Evolutionary conservation across 2,329 filamentous ascomycete genomes (phyloP).

Genomic region (Colletotrichum spaethianum): DNA sequence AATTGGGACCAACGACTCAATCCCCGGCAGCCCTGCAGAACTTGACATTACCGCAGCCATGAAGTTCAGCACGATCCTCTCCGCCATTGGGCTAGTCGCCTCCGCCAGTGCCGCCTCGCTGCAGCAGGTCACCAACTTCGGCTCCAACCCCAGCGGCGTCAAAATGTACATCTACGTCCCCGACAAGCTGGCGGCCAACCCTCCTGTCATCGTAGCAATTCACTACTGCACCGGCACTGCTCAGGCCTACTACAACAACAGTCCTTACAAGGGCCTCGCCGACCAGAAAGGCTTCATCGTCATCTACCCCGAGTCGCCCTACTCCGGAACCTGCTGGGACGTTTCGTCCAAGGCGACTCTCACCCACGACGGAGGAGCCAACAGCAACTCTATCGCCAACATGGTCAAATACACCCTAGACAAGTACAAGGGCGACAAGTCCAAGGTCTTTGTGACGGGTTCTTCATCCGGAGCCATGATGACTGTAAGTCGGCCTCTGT

Average conservation of each 20-base stretch:
- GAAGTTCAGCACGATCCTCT: conserved; percentile 38
- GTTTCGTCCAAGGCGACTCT: conserved; percentile 66
- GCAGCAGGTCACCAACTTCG: conserved; percentile 48
- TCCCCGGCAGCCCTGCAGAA: background rate
- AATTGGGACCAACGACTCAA: background rate
- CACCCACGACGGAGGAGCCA: conserved; percentile 65
- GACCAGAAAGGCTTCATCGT: conserved; percentile 70
- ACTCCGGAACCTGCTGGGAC: conserved; percentile 69
- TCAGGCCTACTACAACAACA: conserved; percentile 63
- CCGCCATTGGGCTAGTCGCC: conserved; percentile 42
- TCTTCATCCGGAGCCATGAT: conserved; percentile 42
- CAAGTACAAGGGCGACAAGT: conserved; percentile 63
- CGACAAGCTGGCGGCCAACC: conserved; percentile 53
- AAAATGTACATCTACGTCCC: conserved; percentile 51
- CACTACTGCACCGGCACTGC: conserved; percentile 71
- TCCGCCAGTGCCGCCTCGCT: conserved; percentile 44
- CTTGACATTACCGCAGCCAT: conserved; percentile 12
- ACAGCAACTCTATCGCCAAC: conserved; percentile 65
- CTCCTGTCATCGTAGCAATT: conserved; percentile 66
- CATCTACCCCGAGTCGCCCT: conserved; percentile 61
- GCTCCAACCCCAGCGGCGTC: conserved; percentile 46
- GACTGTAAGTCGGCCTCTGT: conserved; percentile 19
- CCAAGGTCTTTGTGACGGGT: conserved; percentile 65
- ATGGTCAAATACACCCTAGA: conserved; percentile 66
- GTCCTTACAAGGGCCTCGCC: conserved; percentile 66